Evolutionary conservation across 2,329 filamentous ascomycete species (phyloP), one percentile per base, ranked within the genome.

Genomic region (Monilinia laxa): DNA sequence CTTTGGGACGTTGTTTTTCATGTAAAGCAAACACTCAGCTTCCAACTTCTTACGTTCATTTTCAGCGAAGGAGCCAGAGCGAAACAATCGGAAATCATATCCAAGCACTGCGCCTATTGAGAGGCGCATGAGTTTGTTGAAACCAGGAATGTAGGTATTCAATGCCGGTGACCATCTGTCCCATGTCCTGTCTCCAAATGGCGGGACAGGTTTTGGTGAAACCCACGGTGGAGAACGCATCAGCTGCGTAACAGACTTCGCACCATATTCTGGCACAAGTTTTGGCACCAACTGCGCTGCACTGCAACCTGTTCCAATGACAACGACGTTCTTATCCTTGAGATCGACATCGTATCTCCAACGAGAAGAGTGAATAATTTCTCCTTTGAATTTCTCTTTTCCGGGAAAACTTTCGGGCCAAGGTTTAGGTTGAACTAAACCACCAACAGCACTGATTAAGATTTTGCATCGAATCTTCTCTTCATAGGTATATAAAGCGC

Each of bases 171-270:
- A 76, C 74, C 81, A 82, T 72, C 80, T 80, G 64, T 80, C 77
- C 78, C 80, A 86, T 56, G 71, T 76, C 28, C 79, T 76, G 4
- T 80, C 74, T 40, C 72, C 72, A 25, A 70, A 72, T 0, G 80
- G 80, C 12, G 79, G 75, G 4, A 75, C 58, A 0, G 73, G 12
- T 56, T 77, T 76, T 2, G 82, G 80, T 4, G 81, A 78, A 1
- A 85, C 81, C 84, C 84, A 87, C 1, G 85, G 85, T 14, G 84
- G 83, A 18, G 82, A 82, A 20, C 84, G 77, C 82, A 87, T 85
- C 9, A 87, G 69, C 69, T 87, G 85, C 0, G 84, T 86, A n/a
- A 87, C 81, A 7, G 82, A 82, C 71, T 82, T 85, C 42, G 81
- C 83, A 28, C 70, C 72, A 62, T 76, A 73, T 42, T 74, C 65